Evolutionary conservation across 805 yeast genomes (phyloP), one percentile per base, ranked within the genome.

Genomic region (Ascoidea rubescens): DNA sequence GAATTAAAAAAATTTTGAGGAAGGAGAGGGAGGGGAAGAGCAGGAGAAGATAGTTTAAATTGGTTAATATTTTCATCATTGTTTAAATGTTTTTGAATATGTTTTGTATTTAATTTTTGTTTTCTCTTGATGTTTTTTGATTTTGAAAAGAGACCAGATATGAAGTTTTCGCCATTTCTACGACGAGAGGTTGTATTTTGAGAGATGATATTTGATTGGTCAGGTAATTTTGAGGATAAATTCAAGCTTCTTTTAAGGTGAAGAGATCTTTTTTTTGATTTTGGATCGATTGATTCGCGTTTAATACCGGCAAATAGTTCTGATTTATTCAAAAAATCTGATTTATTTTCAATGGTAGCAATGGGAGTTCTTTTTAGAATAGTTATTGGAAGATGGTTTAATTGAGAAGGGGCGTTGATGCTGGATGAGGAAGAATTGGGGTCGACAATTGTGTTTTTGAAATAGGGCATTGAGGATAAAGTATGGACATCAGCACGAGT

Each of bases 401-500:
- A n/a, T n/a, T 45, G 21, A 28, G 51, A 21, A 49, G 44, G 44
- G 31, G 50, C 4, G 5, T 28, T 46, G 48, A 12, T 46, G 48
- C 4, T 21, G 4, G 42, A 16, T 8, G 42, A 31, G 14, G 33
- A 28, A 31, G 28, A 6, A 46, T 12, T 7, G 7, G 52, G 48
- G 21, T 46, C 44, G 42, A 63, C 65, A 51, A 69, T 62, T 2
- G 83, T 71, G 16, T 71, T 70, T 50, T 66, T 64, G 64, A 85
- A 85, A 62, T 79, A 85, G 0, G 73, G 67, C 76, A 77, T 69
- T 14, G 65, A 50, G 54, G 79, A 68, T 33, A 85, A 57, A 6
- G 65, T 64, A 1, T 70, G 69, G 1, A 75, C 83, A 45, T 75
- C 73, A 0, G 78, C 74, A 57, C 95, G 72, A n/a, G 65, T 62